These are phyloP conservation scores for Kregervanrija delftensis DNA, from an alignment of 805 yeast genomes.

Conservation along the genomic window DNA sequence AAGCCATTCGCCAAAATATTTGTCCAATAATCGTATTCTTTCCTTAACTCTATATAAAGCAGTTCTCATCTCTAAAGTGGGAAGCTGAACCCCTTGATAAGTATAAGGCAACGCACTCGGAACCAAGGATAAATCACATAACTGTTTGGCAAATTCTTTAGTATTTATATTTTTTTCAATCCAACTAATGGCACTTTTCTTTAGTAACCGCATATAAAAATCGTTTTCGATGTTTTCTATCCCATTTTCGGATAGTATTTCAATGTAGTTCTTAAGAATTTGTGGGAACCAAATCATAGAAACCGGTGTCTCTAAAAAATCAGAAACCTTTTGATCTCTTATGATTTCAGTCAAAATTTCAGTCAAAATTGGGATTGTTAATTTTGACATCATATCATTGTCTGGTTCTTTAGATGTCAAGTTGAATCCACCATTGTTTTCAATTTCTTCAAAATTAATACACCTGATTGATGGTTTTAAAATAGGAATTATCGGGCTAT, in stretches of 20 bases:
- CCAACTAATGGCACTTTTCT: slow-evolving; percentile 15
- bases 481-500: slow-evolving; percentile 23
- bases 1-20: slow-evolving; percentile 15
- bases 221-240: slow-evolving; percentile 13
- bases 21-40: slow-evolving; percentile 14
- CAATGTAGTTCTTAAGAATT: slow-evolving; percentile 17
- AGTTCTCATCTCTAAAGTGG: slow-evolving; percentile 22
- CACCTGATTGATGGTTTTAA: slow-evolving; percentile 10
- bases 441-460: too few relatives aligned
- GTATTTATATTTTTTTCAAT: slow-evolving; percentile 7
- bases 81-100: slow-evolving; percentile 12
- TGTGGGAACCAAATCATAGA: slow-evolving; percentile 21
- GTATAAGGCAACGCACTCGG: slow-evolving; percentile 20
- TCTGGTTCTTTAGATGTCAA: too few relatives aligned
- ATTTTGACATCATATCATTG: too few relatives aligned
- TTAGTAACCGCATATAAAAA: slow-evolving; percentile 15
- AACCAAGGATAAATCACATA: slow-evolving; percentile 19
- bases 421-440: too few relatives aligned
- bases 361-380: too few relatives aligned
- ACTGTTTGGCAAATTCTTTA: slow-evolving; percentile 13
- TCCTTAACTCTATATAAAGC: slow-evolving; percentile 18
- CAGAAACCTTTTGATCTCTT: too few relatives aligned
- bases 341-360: too few relatives aligned
- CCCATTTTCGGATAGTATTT: slow-evolving; percentile 13
- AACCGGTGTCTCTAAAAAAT: slow-evolving; percentile 6